These are phyloP conservation scores for Wickerhamomyces rabaulensis DNA, from an alignment of 805 yeast species.

Conservation along the genomic window DNA sequence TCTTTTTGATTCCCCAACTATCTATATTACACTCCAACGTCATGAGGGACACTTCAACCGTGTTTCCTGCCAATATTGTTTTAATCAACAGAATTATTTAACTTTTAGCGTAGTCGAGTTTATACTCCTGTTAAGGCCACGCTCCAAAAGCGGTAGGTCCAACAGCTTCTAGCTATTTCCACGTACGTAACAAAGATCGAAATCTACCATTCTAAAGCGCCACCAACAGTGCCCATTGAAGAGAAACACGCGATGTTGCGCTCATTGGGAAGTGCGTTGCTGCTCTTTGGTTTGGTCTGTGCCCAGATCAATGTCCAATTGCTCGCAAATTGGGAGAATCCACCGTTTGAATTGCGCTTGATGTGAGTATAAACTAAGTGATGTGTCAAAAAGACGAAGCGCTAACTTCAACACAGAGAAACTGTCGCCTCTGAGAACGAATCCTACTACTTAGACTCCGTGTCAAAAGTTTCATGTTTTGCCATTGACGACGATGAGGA, in stretches of 20 bases:
- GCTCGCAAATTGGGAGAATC: slow-evolving; percentile 24
- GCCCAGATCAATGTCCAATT: slow-evolving; percentile 19
- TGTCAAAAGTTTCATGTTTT: slow-evolving; percentile 11
- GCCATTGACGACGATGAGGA: slow-evolving; percentile 7
- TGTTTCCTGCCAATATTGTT: not conserved
- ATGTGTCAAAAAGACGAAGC: not conserved
- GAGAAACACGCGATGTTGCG: not conserved
- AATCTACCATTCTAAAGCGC: not conserved
- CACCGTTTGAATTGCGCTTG: slow-evolving; percentile 22
- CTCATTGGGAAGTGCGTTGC: not conserved
- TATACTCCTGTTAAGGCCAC: no score
- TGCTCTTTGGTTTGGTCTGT: not conserved
- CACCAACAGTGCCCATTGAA: not conserved
- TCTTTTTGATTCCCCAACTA: not conserved
- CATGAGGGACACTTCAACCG: not conserved
- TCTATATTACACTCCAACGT: not conserved
- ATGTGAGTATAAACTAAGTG: slow-evolving; percentile 14
- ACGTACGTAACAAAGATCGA: not conserved
- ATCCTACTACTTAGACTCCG: slow-evolving; percentile 8
- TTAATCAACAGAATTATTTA: not conserved
- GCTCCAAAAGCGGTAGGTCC: not conserved
- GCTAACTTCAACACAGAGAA: slow-evolving; percentile 15
- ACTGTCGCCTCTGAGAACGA: slow-evolving; percentile 23
- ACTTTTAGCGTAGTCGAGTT: no score
- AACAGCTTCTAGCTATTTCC: not conserved